These are phyloP conservation scores for Calonectria pseudoturangicola DNA, from an alignment of 2,329 filamentous ascomycete species.

Conservation along the genomic window DNA sequence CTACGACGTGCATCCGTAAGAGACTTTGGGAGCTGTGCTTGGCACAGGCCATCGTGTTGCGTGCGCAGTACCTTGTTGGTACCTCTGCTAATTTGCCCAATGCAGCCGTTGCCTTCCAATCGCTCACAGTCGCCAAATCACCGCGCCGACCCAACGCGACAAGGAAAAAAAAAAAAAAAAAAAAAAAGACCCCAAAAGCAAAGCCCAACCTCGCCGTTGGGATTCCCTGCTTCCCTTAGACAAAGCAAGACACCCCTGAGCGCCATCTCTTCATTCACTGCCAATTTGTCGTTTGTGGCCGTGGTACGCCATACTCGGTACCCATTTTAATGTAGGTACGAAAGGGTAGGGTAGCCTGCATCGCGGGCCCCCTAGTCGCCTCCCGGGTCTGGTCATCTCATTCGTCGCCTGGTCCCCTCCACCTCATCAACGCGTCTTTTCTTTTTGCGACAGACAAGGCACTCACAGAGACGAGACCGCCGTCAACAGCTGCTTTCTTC, in stretches of 20 bases:
- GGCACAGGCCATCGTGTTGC: conserved; percentile 24
- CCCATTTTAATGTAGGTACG: conserved; percentile 36
- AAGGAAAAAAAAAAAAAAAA: background rate
- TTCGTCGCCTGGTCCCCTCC: conserved; percentile 53
- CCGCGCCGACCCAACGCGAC: background rate
- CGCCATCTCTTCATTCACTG: conserved; percentile 9
- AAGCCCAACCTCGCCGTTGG: conserved; percentile 6
- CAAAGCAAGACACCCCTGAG: conserved; percentile 15
- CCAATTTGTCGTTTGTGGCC: conserved; percentile 3
- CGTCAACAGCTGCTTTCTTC: conserved; percentile 40
- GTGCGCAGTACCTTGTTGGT: conserved; percentile 28
- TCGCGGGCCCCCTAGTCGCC: conserved; percentile 46
- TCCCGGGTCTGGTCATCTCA: conserved; percentile 47
- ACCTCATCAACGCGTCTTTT: conserved; percentile 54
- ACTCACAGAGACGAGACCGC: conserved; percentile 46
- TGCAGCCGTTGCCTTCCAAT: background rate
- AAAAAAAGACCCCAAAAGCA: conserved; percentile 13
- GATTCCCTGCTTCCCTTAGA: conserved; percentile 16
- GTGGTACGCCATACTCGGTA: conserved; percentile 42
- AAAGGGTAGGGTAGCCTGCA: conserved; percentile 45
- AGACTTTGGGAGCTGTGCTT: conserved; percentile 29
- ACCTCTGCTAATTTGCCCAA: conserved; percentile 25
- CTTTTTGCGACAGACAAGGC: conserved; percentile 52
- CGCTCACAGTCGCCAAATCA: conserved; percentile 16
- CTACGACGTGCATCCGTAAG: conserved; percentile 27